Base-by-base conservation (phyloP, 352 stramenopile genomes). In the Pythium monospermum region DNA sequence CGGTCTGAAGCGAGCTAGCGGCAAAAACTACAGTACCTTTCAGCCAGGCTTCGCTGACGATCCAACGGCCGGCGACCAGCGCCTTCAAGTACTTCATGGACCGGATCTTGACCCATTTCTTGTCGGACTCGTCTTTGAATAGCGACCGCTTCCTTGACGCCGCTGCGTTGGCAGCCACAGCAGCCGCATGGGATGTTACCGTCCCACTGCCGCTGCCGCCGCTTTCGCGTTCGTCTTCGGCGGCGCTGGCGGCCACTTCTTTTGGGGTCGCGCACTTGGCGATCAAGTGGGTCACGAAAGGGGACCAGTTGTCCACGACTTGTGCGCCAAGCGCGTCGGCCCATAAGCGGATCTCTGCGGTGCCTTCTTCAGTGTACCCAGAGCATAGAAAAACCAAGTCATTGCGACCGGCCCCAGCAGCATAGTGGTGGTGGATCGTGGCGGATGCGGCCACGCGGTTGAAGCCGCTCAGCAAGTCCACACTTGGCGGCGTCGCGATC, bases 61-160 rank as follows among this genome's bases (percentile, higher is more conserved):
- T 87, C 83, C 83, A 94, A 23, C 81, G 76, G 8, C 83, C 83
- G 13, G 64, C 75, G 27, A 83, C 70, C 7, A 94, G 69, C 42
- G 76, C 83, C 48, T 92, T 92, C 21, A 94, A 67, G 27, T 92
- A 94, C 52, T 94, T 94, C 33, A 94, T 66, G 23, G 83, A 92
- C 15, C 83, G 73, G 37, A 87, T 88, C 57, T 87, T 90, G 21
- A 90, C 83, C 81, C 82, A 94, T 22, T 75, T 72, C 42, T 67
- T 65, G 26, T 70, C 35, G 1, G 30, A 60, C n/a, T 62, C 38
- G 4, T 77, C 65, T 13, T 61, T 61, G 36, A 87, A 87, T 13
- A 83, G 38, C 28, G 76, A 64, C 2, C 68, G 66, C 49, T 91
- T 88, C 1, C 59, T 52, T 10, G 32, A 32, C n/a, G n/a, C n/a